Conservation (phyloP, 345 rosid species). For the Raphanus raphanistrum region DNA sequence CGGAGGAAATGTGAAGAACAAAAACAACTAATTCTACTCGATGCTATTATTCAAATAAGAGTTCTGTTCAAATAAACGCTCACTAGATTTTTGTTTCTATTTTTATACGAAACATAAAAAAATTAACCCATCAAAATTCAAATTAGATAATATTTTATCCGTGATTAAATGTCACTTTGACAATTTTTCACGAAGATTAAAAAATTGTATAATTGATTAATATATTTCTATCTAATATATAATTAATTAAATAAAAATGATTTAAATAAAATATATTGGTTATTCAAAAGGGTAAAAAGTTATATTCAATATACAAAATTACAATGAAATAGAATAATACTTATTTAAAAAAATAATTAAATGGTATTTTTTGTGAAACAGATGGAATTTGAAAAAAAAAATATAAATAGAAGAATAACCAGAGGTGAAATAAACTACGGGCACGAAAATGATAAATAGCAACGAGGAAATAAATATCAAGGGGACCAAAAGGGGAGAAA, state of each 20-base stretch:
- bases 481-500: slow-evolving; percentile 24
- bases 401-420: neutral
- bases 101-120: neutral
- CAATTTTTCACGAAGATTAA: no score
- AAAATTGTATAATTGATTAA: no score
- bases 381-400: neutral
- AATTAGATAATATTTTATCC: neutral
- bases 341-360: no score
- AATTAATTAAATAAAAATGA: no score
- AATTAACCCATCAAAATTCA: neutral
- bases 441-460: neutral
- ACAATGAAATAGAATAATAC: no score
- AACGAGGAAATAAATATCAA: slow-evolving; percentile 2
- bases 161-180: no score
- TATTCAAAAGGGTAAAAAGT: no score
- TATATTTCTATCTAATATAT: no score
- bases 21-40: slow-evolving; percentile 19
- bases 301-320: no score
- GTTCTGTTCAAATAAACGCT: slow-evolving; percentile 1
- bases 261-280: no score
- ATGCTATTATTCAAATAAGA: neutral
- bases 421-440: neutral
- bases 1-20: slow-evolving; percentile 16
- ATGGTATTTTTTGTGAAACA: no score
- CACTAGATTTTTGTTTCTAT: neutral